phyloP scores from a whole-genome alignment of 208 protist species.

The Angomonas ambiguus region DNA sequence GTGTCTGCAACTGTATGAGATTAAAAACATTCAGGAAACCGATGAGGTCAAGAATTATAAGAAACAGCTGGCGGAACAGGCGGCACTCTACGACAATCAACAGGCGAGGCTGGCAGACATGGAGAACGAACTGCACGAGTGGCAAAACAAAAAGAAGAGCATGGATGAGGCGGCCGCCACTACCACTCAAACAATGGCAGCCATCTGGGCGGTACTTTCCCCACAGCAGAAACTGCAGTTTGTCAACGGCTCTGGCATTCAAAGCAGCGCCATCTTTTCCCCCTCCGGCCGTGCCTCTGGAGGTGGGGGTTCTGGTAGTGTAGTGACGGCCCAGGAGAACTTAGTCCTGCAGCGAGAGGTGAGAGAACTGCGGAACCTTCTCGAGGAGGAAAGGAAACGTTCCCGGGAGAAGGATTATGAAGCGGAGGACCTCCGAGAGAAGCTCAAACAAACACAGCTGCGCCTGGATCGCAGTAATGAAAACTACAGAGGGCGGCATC shows the following conservation, averaged over 20 bases:
- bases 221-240: slow-evolving; percentile 49
- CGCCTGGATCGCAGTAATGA: slow-evolving; percentile 20
- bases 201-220: slow-evolving; percentile 36
- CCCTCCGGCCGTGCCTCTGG: neutral
- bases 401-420: slow-evolving; percentile 20
- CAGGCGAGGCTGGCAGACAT: slow-evolving; percentile 33
- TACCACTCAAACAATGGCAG: slow-evolving; percentile 29
- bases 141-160: slow-evolving; percentile 16
- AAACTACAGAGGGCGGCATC: slow-evolving; percentile 15
- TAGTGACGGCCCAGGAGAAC: slow-evolving; percentile 10
- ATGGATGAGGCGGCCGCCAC: slow-evolving; percentile 27
- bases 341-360: slow-evolving; percentile 18
- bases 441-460: slow-evolving; percentile 18
- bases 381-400: slow-evolving; percentile 22
- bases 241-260: slow-evolving; percentile 7
- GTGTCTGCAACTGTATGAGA: slow-evolving; percentile 28
- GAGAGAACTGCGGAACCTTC: slow-evolving; percentile 20
- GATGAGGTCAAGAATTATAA: slow-evolving; percentile 32
- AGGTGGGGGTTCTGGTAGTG: neutral
- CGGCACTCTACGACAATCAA: slow-evolving; percentile 28
- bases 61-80: slow-evolving; percentile 40
- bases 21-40: slow-evolving; percentile 14
- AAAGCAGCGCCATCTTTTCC: neutral
- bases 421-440: slow-evolving; percentile 18
- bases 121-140: slow-evolving; percentile 40